These are phyloP conservation scores for Hygrocybe coccinea DNA, from an alignment of 768 basidiomycete species.

Conservation along the genomic window DNA sequence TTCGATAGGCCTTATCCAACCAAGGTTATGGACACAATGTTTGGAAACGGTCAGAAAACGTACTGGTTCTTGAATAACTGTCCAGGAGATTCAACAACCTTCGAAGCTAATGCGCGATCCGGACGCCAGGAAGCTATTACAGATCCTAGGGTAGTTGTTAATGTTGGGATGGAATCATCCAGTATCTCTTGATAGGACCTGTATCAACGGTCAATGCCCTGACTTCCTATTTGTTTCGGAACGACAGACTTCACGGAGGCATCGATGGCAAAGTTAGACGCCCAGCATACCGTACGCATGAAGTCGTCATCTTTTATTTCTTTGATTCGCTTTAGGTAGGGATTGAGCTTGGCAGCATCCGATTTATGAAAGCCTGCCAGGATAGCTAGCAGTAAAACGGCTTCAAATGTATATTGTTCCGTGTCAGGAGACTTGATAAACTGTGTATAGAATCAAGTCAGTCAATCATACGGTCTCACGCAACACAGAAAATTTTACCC, in stretches of 20 bases:
- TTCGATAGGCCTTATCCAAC: slow-evolving; percentile 51
- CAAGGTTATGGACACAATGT: background rate
- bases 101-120: slow-evolving; percentile 47
- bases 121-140: slow-evolving; percentile 51
- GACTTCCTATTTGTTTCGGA: background rate
- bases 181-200: slow-evolving; percentile 56
- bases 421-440: slow-evolving; percentile 53
- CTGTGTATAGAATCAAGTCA: slow-evolving; percentile 28
- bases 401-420: slow-evolving; percentile 55
- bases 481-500: slow-evolving; percentile 32
- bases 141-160: slow-evolving; percentile 48
- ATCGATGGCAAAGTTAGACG: slow-evolving; percentile 48
- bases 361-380: slow-evolving; percentile 71
- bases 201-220: background rate
- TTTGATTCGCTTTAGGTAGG: slow-evolving; percentile 52
- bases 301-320: slow-evolving; percentile 45
- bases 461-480: background rate
- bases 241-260: slow-evolving; percentile 45
- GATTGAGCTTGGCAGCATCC: slow-evolving; percentile 64
- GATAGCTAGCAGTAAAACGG: slow-evolving; percentile 53
- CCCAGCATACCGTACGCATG: slow-evolving; percentile 56
- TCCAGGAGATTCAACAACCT: slow-evolving; percentile 42
- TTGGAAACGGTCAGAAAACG: slow-evolving; percentile 13
- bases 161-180: slow-evolving; percentile 48
- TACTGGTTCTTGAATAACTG: slow-evolving; percentile 59